Evolutionary conservation across 108 stramenopile genomes (phyloP), one percentile per base, ranked within the genome.

Genomic region (Licmophora abbreviata): DNA sequence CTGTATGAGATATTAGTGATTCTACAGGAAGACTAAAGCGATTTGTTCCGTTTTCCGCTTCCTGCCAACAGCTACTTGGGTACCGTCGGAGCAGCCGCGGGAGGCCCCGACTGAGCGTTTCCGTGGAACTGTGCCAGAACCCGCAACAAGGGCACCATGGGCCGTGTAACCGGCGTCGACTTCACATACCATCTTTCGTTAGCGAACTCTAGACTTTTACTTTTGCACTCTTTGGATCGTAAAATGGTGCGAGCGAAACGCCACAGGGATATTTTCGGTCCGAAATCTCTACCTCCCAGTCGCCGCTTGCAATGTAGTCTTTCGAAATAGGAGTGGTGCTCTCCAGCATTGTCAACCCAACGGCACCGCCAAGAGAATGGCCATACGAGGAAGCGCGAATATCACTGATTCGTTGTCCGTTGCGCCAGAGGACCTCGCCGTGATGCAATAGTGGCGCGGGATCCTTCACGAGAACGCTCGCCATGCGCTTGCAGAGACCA

Each of bases 341-440:
- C 46, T 67, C 52, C 6, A 82, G 54, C 78, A 89, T 80, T 21
- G 69, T 49, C 31, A 89, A 54, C 3, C 83, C 87, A 25, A 89
- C 69, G 4, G 76, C 75, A 21, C 83, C 87, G 10, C 76, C 73
- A 1, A 89, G 36, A 0, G 83, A 68, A 50, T 77, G 75, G 4
- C 82, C 80, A 55, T 75, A 83, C 9, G 82, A 76, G 3, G 61
- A 80, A 1, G 64, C 56, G 8, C 87, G 63, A 40, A 89, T 50
- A 18, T 89, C 82, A 25, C 77, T 61, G 5, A 89, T 57, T 14
- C 61, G 46, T 10, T 59, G 48, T n/a, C 76, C 83, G 54, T 89
- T 55, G n/a, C 78, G 59, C 68, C 63, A 81, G 0, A 89, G 36
- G 8, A 84, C 54, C 63, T 84, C 87, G 0, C 87, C 87, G 40